phyloP scores from a whole-genome alignment of 2,329 filamentous ascomycete genomes.

The Fusarium caatingaense region DNA sequence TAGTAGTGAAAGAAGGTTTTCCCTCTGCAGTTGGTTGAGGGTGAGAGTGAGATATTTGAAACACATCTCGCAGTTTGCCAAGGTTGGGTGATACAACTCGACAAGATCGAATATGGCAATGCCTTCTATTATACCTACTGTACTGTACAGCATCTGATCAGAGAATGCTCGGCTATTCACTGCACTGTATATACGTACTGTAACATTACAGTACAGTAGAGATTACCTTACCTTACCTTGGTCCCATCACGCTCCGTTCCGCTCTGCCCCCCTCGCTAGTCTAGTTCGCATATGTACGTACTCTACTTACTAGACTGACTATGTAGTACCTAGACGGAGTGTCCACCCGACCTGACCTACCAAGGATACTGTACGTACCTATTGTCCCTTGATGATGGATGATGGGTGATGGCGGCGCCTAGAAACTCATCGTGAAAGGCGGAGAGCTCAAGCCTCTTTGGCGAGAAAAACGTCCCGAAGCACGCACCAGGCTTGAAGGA shows the following conservation, averaged over 20 bases:
- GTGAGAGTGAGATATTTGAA: constrained; percentile 5
- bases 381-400: constrained; percentile 28
- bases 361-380: not conserved
- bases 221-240: not conserved
- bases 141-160: not conserved
- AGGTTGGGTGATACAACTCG: not conserved
- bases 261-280: constrained; percentile 36
- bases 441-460: constrained; percentile 41
- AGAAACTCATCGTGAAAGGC: constrained; percentile 55
- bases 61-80: not conserved
- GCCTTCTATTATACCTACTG: not conserved
- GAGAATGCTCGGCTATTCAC: not conserved
- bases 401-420: constrained; percentile 50
- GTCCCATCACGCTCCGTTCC: constrained; percentile 26
- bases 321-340: not conserved
- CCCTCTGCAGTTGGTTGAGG: not conserved
- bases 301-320: not conserved
- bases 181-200: not conserved
- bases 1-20: not conserved
- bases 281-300: not conserved
- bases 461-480: constrained; percentile 42
- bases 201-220: not conserved
- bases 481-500: constrained; percentile 21
- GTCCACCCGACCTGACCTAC: constrained; percentile 32
- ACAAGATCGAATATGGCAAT: not conserved